Conservation (phyloP, 306 rosid genomes). For the Gastrolobium bilobum region DNA sequence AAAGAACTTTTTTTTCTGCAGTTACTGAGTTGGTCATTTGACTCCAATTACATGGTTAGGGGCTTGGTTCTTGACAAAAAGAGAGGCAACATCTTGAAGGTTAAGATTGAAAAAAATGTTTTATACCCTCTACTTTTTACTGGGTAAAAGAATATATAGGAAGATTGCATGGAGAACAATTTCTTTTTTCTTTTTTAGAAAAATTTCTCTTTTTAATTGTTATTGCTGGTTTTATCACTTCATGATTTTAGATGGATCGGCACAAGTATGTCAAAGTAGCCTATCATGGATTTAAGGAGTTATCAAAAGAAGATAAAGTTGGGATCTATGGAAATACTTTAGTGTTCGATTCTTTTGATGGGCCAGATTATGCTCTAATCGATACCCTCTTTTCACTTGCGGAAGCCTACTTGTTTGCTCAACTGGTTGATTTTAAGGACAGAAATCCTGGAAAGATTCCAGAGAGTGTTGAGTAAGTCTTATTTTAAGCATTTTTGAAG, state of each 20-base stretch:
- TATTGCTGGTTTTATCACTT: constrained; percentile 33
- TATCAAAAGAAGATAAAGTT: constrained; percentile 84
- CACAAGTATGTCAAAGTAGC: constrained; percentile 92
- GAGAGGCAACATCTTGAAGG: constrained; percentile 91
- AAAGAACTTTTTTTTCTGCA: constrained; percentile 46
- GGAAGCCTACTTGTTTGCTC: constrained; percentile 86
- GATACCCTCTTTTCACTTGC: constrained; percentile 88
- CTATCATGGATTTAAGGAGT: constrained; percentile 82
- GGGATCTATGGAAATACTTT: constrained; percentile 73
- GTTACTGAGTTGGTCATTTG: constrained; percentile 80
- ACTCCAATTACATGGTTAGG: constrained; percentile 87
- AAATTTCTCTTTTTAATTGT: constrained; percentile 26
- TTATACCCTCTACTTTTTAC: not conserved
- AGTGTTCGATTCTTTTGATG: constrained; percentile 76
- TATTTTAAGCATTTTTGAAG: not conserved
- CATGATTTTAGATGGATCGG: constrained; percentile 75
- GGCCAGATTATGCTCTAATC: constrained; percentile 80
- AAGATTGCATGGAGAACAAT: constrained; percentile 21
- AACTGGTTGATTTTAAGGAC: constrained; percentile 77
- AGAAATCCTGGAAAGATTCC: constrained; percentile 62
- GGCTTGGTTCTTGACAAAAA: constrained; percentile 88
- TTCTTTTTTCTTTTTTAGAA: not conserved
- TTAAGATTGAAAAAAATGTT: constrained; percentile 32
- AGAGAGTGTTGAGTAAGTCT: constrained; percentile 67
- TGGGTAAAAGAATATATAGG: not conserved